Evolutionary conservation across 495 filamentous ascomycete species (phyloP).

Genomic region (Podospora tetraspora): DNA sequence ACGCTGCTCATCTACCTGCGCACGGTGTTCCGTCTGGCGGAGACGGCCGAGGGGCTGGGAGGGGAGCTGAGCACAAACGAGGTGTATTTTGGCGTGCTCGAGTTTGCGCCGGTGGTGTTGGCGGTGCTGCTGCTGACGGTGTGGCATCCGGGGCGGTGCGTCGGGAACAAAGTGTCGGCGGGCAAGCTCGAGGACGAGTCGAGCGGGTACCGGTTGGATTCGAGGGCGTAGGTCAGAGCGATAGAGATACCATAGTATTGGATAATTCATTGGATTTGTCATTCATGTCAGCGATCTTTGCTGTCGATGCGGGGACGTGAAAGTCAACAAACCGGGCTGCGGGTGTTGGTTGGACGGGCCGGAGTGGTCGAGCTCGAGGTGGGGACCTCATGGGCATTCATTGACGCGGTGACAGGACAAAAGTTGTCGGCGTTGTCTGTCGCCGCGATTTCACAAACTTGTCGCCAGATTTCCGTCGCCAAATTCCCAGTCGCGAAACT

Average conservation of each 20-base stretch:
- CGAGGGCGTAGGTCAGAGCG: not conserved
- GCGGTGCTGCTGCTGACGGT: constrained; percentile 39
- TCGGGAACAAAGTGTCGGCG: constrained; percentile 20
- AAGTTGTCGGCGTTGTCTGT: too few relatives aligned
- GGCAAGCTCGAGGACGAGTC: not conserved
- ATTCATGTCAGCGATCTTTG: too few relatives aligned
- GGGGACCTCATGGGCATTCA: too few relatives aligned
- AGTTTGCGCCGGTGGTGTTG: constrained; percentile 49
- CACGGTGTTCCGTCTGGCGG: constrained; percentile 50
- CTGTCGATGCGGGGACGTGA: not conserved
- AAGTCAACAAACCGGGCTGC: not conserved
- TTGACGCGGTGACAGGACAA: too few relatives aligned
- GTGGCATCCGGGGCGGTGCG: constrained; percentile 47
- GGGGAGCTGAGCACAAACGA: constrained; percentile 43
- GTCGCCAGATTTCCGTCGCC: too few relatives aligned
- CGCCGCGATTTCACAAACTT: too few relatives aligned
- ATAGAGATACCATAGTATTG: not conserved
- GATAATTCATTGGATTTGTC: not conserved
- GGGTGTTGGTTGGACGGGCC: too few relatives aligned
- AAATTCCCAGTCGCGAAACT: too few relatives aligned
- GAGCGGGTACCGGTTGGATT: not conserved
- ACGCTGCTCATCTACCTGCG: constrained; percentile 49
- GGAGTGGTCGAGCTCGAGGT: too few relatives aligned
- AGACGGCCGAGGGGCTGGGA: constrained; percentile 48
- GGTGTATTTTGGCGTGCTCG: constrained; percentile 47